These are phyloP conservation scores for Wickerhamiella cacticola DNA, from an alignment of 805 yeast species.

Conservation along the genomic window DNA sequence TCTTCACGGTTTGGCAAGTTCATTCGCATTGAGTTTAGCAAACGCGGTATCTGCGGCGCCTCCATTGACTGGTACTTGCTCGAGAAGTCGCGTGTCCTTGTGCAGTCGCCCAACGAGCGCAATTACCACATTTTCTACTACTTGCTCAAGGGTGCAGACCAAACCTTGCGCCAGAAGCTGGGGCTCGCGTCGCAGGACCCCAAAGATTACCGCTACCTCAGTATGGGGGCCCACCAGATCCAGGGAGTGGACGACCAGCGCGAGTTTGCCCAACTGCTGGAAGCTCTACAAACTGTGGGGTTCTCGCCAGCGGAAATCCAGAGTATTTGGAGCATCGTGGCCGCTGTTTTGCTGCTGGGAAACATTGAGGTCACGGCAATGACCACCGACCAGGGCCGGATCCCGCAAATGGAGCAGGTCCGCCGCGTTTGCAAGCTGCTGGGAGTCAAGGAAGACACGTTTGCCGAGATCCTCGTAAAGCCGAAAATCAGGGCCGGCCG, in stretches of 20 bases:
- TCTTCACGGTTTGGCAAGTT: conserved; percentile 96
- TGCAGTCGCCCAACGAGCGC: conserved; percentile 64
- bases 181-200: conserved; percentile 37
- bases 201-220: conserved; percentile 45
- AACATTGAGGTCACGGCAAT: conserved; percentile 60
- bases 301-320: conserved; percentile 44
- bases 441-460: conserved; percentile 46
- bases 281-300: conserved; percentile 65
- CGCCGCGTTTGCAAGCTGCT: conserved; percentile 46
- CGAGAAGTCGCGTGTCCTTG: conserved; percentile 85
- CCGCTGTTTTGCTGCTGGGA: conserved; percentile 75
- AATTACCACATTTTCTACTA: conserved; percentile 93
- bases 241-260: conserved; percentile 63
- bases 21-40: conserved; percentile 67
- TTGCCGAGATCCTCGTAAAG: conserved; percentile 48
- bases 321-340: conserved; percentile 52
- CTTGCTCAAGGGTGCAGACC: conserved; percentile 52
- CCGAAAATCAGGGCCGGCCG: conserved; percentile 88
- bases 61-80: conserved; percentile 87
- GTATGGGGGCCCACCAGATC: conserved; percentile 42
- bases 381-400: conserved; percentile 61
- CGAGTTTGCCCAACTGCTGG: conserved; percentile 50
- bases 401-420: conserved; percentile 42
- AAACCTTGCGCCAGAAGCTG: conserved; percentile 28
- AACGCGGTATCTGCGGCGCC: conserved; percentile 60